Evolutionary conservation across 163 green algal genomes (phyloP), one percentile per base, ranked within the genome.

Genomic region (Chlamydomonas reinhardtii): DNA sequence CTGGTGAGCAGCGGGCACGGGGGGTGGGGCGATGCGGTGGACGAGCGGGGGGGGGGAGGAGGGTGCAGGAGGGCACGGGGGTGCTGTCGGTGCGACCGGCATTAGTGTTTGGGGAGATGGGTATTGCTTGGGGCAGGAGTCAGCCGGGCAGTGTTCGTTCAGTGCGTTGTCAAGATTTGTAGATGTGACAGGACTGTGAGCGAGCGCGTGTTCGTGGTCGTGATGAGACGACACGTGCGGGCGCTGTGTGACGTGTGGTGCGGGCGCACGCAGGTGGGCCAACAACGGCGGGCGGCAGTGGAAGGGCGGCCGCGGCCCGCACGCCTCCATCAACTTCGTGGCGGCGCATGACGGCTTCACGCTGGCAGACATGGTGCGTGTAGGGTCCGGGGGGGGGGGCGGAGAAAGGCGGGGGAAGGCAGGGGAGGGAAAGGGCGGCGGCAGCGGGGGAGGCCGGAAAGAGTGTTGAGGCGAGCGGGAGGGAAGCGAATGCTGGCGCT

Each of bases 261-360:
- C 43, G 6, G 43, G 8, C 43, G 6, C 8, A 54, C 48, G 78
- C 87, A 96, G 96, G 96, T 98, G 96, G 96, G 94, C 84, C 35
- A 96, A 93, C 87, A 95, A 97, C 76, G 93, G 82, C 8, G 97
- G 97, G 2, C 85, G 92, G 39, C 87, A 90, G 73, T 99, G 96
- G 96, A 86, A 91, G 29, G 95, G 95, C 75, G 93, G 93, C 68
- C 91, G 97, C 43, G 88, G 89, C 25, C 96, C 97, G 75, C 93
- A 90, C 68, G 91, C 94, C 16, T 96, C 92, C n/a, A 89, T 99
- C 91, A 99, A 99, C 94, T 99, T 99, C 91, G 95, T 99, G 39
- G 99, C 96, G 17, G 97, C 97, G 14, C 98, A 99, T 87, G 98
- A 99, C 89, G 98, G 98, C 70, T 99, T 99, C 95, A 98, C 96